Evolutionary conservation across 345 rosid species (phyloP).

Genomic region (Citrus cavaleriei): DNA sequence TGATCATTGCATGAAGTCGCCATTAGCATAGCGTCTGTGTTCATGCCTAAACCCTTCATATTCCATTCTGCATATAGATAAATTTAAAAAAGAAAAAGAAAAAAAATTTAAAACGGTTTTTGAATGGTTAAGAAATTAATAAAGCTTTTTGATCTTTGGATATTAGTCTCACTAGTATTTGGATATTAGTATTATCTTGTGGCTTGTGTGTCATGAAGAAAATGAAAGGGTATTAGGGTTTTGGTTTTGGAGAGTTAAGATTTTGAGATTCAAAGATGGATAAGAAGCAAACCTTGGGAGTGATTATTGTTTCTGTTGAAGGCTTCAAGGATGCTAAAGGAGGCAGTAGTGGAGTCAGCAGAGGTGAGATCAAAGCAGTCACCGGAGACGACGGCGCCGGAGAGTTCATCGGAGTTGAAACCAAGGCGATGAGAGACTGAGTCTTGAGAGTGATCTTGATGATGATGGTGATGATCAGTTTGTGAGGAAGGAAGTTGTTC

Average conservation of each 20-base stretch:
- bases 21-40: constrained; percentile 29
- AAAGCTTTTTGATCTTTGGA: not conserved
- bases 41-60: constrained; percentile 42
- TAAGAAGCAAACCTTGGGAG: constrained; percentile 49
- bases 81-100: not conserved
- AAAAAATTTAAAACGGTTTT: not conserved
- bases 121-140: not conserved
- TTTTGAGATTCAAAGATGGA: not conserved
- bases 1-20: constrained; percentile 40
- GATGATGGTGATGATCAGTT: constrained; percentile 16
- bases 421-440: constrained; percentile 19
- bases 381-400: constrained; percentile 38
- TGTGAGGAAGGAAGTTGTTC: constrained; percentile 41
- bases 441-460: constrained; percentile 33
- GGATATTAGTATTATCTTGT: not conserved
- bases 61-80: constrained; percentile 51
- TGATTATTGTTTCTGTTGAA: constrained; percentile 47
- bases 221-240: constrained; percentile 20
- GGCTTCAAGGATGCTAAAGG: constrained; percentile 61
- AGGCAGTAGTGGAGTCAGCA: constrained; percentile 34
- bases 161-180: too few relatives aligned
- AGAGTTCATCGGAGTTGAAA: constrained; percentile 35
- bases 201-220: not conserved
- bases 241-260: not conserved
- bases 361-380: constrained; percentile 49